Base-by-base conservation (phyloP, 345 rosid genomes). In the Linum tenue region DNA sequence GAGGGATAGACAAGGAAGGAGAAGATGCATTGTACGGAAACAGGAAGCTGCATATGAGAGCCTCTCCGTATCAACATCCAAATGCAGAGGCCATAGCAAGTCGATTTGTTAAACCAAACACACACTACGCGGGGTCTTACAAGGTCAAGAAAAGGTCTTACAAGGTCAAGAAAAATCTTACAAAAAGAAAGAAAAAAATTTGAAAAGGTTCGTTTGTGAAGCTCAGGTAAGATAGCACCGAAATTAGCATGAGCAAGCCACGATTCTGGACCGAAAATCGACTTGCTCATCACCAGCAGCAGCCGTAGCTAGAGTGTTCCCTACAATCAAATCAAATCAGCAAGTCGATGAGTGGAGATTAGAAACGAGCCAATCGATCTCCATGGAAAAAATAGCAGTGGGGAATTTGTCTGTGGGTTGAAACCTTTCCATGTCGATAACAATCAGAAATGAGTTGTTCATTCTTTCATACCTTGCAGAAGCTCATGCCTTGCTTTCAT, bases 81-180 rank as follows among this genome's bases (percentile, higher is more conserved):
- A 58, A 66, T 51, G 68, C 2, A 76, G 55, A 81, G 64, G 60
- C 16, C 12, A 1, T 10, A 35, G 14, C 11, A 1, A 0, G 4
- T 48, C 0, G 15, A 16, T 74, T 64, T 58, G 56, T 0, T 17
- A 40, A 69, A 22, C 15, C 41, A 7, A 39, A 31, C 5, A 2
- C 42, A 39, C 10, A 48, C 0, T 2, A 37, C 17, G 62, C 0
- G 10, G 74, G 96, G 89, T 84, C 97, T 90, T 88, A 94, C 96
- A 88, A 94, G 95, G 92, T 85, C 96, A 94, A 94, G 97, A 94
- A 94, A 94, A 94, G 95, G 91, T 81, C 96, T 94, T 94, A 90
- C 96, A 92, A 94, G 97, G 97, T 94, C 99, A 94, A 94, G 97
- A 94, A 88, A 67, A 72, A 39, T 51, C 9, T 55, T 16, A 65